Conservation (phyloP, 257 asterid species). For the Solanum sejunctum region DNA sequence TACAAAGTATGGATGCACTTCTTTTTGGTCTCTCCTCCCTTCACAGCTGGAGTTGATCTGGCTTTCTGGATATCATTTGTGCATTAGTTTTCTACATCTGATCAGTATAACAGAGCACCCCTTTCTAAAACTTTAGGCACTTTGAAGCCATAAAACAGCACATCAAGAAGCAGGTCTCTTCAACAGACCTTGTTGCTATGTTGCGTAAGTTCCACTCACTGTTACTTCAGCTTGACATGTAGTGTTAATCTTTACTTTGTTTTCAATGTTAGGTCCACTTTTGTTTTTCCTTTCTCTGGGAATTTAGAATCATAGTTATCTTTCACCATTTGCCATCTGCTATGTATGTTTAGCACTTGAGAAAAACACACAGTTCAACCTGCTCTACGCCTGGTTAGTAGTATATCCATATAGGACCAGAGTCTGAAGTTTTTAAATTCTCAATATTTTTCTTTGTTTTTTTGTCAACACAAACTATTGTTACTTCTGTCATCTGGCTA, state of each 20-base stretch:
- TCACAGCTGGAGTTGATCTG: background rate
- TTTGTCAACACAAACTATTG: background rate
- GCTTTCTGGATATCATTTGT: background rate
- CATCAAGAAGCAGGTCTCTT: constrained; percentile 40
- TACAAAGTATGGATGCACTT: constrained; percentile 37
- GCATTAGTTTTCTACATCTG: background rate
- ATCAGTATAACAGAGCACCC: background rate
- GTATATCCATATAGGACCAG: background rate
- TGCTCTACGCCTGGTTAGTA: background rate
- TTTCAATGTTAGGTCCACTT: background rate
- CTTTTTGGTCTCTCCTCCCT: background rate
- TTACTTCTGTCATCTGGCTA: background rate
- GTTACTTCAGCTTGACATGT: background rate
- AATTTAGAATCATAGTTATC: background rate
- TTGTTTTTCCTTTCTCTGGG: background rate
- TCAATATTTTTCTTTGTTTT: background rate
- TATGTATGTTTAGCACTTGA: background rate
- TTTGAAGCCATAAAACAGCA: constrained; percentile 64
- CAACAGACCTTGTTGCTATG: constrained; percentile 50
- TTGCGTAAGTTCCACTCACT: constrained; percentile 46
- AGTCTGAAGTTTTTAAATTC: background rate
- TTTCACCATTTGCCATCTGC: background rate
- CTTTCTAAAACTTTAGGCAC: constrained; percentile 39
- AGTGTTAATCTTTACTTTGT: background rate
- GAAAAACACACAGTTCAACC: background rate